Conservation (phyloP, 176 grass and related monocot genomes). For the Miscanthus lutarioriparius region DNA sequence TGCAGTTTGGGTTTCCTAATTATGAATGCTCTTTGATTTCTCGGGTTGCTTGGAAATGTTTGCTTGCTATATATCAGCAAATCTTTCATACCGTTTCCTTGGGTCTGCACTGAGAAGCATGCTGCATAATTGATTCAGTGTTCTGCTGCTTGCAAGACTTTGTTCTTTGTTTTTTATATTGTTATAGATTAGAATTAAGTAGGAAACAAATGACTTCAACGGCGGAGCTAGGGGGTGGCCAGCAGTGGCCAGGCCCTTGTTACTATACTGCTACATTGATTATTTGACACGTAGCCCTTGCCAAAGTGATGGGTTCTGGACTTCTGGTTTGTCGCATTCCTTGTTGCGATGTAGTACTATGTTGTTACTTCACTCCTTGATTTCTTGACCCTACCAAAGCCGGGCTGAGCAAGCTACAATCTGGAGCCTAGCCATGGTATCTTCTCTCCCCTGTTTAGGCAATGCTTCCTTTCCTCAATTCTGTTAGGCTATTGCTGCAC, state of each 20-base stretch:
- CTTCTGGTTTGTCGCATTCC: neutral
- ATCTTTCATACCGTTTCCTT: neutral
- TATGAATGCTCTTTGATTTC: neutral
- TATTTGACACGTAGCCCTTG: neutral
- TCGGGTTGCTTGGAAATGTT: neutral
- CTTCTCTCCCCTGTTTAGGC: neutral
- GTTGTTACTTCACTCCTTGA: neutral
- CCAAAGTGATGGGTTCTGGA: neutral
- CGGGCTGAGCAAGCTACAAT: neutral
- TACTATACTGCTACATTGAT: too few relatives aligned
- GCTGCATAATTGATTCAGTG: neutral
- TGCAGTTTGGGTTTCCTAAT: neutral
- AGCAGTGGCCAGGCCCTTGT: too few relatives aligned
- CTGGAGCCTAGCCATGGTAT: neutral
- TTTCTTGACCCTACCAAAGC: neutral
- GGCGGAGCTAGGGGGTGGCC: neutral
- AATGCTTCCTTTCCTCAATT: neutral
- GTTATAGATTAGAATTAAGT: conserved; percentile 4
- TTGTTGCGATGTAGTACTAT: neutral
- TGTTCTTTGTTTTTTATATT: neutral
- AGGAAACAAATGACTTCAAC: neutral
- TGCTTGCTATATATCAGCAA: neutral
- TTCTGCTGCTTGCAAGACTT: neutral
- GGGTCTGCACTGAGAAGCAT: neutral
- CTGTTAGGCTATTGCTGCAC: neutral